Evolutionary conservation across 192 early-diverging fungal genomes (phyloP), one percentile per base, ranked within the genome.

Genomic region (Rhizophlyctis rosea): DNA sequence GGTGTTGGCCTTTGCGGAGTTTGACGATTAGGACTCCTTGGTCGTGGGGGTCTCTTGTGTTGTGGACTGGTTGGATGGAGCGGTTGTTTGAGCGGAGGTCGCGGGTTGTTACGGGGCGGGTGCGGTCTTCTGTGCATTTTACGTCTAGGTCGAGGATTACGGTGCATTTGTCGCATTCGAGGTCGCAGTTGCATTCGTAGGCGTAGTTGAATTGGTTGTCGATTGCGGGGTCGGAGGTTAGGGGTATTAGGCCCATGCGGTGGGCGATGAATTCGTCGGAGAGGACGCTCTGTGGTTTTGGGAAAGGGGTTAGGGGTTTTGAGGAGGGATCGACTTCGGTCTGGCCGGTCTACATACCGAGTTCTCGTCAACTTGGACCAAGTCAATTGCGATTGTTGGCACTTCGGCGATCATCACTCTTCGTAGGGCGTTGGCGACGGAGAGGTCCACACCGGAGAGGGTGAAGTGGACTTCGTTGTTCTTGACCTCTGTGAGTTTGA

Each of bases 391-490:
- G 69, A 98, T 93, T 3, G 96, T 98, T 13, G 94, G 91, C 23
- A 98, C 94, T 69, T 98, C 96, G 24, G 94, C 88, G 63, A 98
- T 93, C 94, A 98, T 97, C n/a, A 88, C 80, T 52, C 96, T 81
- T 50, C 96, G 85, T 24, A 98, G 72, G 16, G 93, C 82, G 75
- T 98, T 98, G 31, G 96, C 94, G 4, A 98, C 82, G 67, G 90
- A 83, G 56, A 95, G 78, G 67, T 95, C 92, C 50, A 88, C 89
- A 74, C 95, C 91, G 66, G 80, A 87, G 14, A 98, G 80, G 18
- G 89, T 81, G 67, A 98, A 95, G 62, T 84, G 82, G 32, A 98
- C 81, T 47, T 68, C 73, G 62, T 82, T 75, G 34, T 76, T n/a
- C 33, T 54, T 54, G 32, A 60, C 44, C 30, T 76, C 69, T n/a